Percentiles rank a stretch among this genome's conserved stretches.
Conservation (phyloP, 169 alveolate genomes). For the Amoebophrya sp. region DNA sequence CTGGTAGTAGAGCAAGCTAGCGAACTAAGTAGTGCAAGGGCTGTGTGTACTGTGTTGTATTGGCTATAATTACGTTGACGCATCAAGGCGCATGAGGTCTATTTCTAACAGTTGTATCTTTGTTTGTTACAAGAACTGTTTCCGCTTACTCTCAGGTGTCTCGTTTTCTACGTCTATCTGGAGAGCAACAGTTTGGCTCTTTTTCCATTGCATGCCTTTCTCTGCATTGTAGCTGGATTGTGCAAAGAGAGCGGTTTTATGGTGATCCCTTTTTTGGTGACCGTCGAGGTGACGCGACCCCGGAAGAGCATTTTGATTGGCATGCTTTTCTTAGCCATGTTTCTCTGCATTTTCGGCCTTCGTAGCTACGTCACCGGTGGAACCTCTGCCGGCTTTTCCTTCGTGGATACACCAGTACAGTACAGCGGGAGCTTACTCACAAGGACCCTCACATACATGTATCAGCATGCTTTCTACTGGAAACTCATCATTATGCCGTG, state of each 20-base stretch:
- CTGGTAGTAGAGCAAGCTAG: too few species aligned
- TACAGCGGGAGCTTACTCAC: background rate
- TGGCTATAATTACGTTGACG: too few species aligned
- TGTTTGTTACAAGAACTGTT: too few species aligned
- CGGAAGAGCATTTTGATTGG: background rate
- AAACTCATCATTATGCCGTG: background rate
- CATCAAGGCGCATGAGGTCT: too few species aligned
- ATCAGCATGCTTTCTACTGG: constrained; percentile 6
- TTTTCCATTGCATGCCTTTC: background rate
- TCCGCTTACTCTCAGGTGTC: too few species aligned
- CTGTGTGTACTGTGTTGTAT: too few species aligned
- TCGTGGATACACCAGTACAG: constrained; percentile 25
- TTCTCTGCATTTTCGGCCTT: background rate
- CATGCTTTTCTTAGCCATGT: background rate
- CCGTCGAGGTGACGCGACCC: background rate
- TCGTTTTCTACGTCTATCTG: background rate
- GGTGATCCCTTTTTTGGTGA: background rate
- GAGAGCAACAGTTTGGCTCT: background rate
- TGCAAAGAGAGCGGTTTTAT: background rate
- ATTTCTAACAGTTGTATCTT: too few species aligned
- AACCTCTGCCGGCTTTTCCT: constrained; percentile 11
- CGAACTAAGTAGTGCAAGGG: too few species aligned
- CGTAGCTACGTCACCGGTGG: background rate
- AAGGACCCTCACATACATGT: constrained; percentile 1
- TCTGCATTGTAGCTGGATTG: background rate